Evolutionary conservation across 371 early-diverging fungal species (phyloP).

Genomic region (Chytridium lagenaria): DNA sequence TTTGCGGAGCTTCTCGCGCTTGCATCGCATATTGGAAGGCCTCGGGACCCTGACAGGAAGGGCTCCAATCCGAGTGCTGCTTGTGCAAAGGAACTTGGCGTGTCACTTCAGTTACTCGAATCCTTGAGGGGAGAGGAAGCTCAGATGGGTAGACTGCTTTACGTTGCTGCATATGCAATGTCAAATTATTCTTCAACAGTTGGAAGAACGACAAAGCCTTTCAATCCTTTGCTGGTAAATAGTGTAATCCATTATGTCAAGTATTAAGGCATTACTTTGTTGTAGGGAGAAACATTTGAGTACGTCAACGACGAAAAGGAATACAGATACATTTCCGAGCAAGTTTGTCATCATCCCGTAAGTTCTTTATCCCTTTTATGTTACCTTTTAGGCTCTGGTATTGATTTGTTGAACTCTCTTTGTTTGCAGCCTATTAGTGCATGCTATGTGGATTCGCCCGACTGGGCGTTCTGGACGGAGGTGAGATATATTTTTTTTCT

Average conservation of each 20-base stretch:
- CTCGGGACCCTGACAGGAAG: neutral
- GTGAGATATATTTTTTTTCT: conserved; percentile 27
- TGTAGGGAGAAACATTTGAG: conserved; percentile 84
- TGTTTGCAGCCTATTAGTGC: conserved; percentile 73
- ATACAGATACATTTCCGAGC: conserved; percentile 81
- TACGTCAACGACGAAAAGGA: conserved; percentile 77
- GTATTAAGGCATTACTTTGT: conserved; percentile 13
- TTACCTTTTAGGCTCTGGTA: no score
- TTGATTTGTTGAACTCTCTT: no score
- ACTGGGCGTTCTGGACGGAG: conserved; percentile 79
- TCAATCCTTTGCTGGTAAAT: conserved; percentile 79
- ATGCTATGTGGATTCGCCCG: conserved; percentile 79
- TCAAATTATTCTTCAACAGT: conserved; percentile 79
- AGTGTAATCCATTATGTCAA: neutral
- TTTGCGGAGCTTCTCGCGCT: conserved; percentile 77
- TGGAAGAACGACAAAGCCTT: conserved; percentile 81
- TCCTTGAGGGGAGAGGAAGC: conserved; percentile 54
- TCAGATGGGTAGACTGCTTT: conserved; percentile 70
- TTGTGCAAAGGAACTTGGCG: conserved; percentile 22
- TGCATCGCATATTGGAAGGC: conserved; percentile 55
- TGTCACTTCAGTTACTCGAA: conserved; percentile 36
- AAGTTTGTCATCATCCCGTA: conserved; percentile 85
- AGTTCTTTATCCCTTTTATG: conserved; percentile 35
- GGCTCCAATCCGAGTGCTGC: conserved; percentile 15
- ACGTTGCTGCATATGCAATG: conserved; percentile 85